Percentiles rank a stretch among this genome's conserved stretches.
Evolutionary conservation across 2,329 filamentous ascomycete genomes (phyloP).

Genomic region (Nigrospora sphaerica): DNA sequence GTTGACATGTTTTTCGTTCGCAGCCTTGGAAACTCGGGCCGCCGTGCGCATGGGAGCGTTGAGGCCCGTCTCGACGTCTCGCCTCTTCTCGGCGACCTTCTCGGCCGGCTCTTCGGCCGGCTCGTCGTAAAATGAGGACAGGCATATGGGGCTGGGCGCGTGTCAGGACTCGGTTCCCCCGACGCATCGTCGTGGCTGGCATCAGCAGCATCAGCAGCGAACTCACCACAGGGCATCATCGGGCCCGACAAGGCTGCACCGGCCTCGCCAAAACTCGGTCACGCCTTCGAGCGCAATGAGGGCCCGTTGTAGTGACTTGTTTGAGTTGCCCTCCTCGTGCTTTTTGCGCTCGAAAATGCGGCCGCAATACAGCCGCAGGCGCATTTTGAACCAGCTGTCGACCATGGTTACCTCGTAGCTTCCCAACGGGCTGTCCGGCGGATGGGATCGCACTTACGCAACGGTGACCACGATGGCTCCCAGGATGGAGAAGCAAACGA

Average conservation of each 20-base stretch:
- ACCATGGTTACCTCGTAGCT: too few relatives aligned
- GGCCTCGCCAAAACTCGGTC: conserved; percentile 8
- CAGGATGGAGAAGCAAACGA: conserved; percentile 4
- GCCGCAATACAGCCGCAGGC: not conserved
- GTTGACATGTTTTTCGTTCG: not conserved
- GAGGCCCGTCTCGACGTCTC: conserved; percentile 8
- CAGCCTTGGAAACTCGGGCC: conserved; percentile 1
- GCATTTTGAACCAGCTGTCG: conserved; percentile 1
- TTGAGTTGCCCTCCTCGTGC: not conserved
- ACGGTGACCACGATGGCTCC: conserved; percentile 4
- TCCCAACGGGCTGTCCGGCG: too few relatives aligned
- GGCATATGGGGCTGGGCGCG: conserved; percentile 16
- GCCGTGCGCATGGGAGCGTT: not conserved
- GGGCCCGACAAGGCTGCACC: conserved; percentile 7
- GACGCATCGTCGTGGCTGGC: not conserved
- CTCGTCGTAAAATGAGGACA: conserved; percentile 11
- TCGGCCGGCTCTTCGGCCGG: conserved; percentile 1
- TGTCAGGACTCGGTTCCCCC: too few relatives aligned
- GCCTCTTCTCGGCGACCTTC: not conserved
- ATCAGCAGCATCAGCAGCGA: not conserved
- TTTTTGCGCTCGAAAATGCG: not conserved
- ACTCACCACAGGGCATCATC: conserved; percentile 13
- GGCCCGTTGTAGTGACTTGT: conserved; percentile 11
- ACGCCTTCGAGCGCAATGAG: conserved; percentile 11
- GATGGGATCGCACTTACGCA: conserved; percentile 8